Conservation (phyloP, 768 basidiomycete genomes). For the Pholiota molesta region DNA sequence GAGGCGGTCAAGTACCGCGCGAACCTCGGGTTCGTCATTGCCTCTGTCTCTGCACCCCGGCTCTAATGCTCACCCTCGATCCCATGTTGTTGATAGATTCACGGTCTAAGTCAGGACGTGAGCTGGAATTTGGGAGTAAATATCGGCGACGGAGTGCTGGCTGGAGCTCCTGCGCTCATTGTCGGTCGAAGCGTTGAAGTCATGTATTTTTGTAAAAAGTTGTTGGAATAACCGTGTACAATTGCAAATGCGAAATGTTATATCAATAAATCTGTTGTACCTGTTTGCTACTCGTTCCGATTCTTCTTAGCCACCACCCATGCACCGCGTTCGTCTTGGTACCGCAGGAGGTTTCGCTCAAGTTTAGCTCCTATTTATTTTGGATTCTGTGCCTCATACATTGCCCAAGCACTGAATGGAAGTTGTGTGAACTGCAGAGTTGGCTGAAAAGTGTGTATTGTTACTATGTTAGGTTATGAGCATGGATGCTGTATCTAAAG, state of each 20-base stretch:
- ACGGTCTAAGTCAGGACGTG: background rate
- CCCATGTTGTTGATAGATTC: background rate
- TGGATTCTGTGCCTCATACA: no score
- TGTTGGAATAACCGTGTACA: background rate
- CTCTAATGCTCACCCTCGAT: background rate
- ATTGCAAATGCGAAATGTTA: background rate
- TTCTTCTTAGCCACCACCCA: no score
- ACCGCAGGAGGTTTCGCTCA: no score
- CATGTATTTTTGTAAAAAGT: background rate
- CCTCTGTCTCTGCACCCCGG: constrained; percentile 7
- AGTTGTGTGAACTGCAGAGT: no score
- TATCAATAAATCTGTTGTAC: background rate
- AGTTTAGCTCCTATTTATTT: no score
- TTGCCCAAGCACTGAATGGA: no score
- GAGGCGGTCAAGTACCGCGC: constrained; percentile 60
- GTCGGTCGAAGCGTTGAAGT: background rate
- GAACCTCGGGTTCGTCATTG: constrained; percentile 36
- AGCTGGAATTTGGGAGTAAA: background rate
- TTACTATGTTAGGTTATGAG: no score
- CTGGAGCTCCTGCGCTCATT: no score
- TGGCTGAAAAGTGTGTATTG: no score
- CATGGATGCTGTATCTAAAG: no score
- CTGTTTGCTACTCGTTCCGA: no score
- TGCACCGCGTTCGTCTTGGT: no score
- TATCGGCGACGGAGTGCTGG: background rate